These are phyloP conservation scores for Rosa lucieae DNA, from an alignment of 306 rosid genomes.

Conservation along the genomic window DNA sequence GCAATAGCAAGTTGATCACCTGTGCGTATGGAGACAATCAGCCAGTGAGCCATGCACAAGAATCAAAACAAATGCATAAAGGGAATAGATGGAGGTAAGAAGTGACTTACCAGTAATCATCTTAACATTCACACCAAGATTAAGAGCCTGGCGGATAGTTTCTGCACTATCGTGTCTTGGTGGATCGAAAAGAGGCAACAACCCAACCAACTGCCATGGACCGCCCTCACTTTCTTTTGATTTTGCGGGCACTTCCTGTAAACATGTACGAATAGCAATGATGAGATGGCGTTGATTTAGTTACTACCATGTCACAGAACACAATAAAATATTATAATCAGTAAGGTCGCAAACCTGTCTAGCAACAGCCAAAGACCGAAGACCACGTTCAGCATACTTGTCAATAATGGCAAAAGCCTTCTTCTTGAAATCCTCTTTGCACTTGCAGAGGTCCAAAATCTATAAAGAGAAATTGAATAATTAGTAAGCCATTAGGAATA, in stretches of 20 bases:
- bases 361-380: slow-evolving; percentile 88
- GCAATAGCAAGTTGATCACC: slow-evolving; percentile 99
- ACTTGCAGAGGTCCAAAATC: slow-evolving; percentile 75
- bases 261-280: slow-evolving; percentile 8
- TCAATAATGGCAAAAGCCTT: slow-evolving; percentile 70
- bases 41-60: slow-evolving; percentile 11
- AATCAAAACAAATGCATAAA: slow-evolving; percentile 1
- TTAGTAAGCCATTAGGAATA: slow-evolving; percentile 5
- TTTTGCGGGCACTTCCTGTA: slow-evolving; percentile 89
- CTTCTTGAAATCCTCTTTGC: slow-evolving; percentile 80
- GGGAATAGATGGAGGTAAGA: background rate
- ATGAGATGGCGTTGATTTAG: background rate
- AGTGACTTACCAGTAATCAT: slow-evolving; percentile 87
- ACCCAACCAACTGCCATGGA: slow-evolving; percentile 95
- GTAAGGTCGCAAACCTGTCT: slow-evolving; percentile 71
- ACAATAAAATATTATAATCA: background rate
- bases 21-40: slow-evolving; percentile 21
- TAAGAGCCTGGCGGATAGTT: slow-evolving; percentile 91
- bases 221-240: slow-evolving; percentile 67
- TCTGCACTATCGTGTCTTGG: slow-evolving; percentile 99
- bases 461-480: slow-evolving; percentile 30
- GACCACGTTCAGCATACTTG: slow-evolving; percentile 96
- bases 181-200: slow-evolving; percentile 91
- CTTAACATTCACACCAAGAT: slow-evolving; percentile 97
- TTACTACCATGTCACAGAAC: background rate